Evolutionary conservation across 2,329 filamentous ascomycete genomes (phyloP).

Genomic region (Claviceps humidiphila): DNA sequence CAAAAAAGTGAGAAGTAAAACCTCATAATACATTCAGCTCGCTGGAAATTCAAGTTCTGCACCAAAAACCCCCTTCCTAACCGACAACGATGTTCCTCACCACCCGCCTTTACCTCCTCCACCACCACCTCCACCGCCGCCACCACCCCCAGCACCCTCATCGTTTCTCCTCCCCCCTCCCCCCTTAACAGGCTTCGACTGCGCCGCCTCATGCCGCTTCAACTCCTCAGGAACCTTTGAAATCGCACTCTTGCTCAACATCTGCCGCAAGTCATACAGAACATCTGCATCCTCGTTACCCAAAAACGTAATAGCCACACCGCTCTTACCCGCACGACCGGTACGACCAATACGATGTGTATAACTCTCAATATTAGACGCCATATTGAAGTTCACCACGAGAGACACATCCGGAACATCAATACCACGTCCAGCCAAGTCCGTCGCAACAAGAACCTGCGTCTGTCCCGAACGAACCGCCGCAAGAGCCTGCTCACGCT

Average conservation of each 20-base stretch:
- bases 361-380: slow-evolving; percentile 81
- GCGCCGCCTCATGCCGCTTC: slow-evolving; percentile 78
- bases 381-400: slow-evolving; percentile 99
- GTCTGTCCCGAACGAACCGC: slow-evolving; percentile 70
- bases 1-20: not conserved
- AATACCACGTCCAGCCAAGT: slow-evolving; percentile 92
- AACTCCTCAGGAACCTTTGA: slow-evolving; percentile 86
- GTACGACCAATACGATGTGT: slow-evolving; percentile 95
- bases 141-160: slow-evolving; percentile 9
- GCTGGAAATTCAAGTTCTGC: not conserved
- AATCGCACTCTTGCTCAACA: slow-evolving; percentile 81
- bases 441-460: slow-evolving; percentile 87
- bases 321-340: slow-evolving; percentile 91
- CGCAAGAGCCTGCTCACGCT: slow-evolving; percentile 82
- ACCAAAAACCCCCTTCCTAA: not conserved
- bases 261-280: slow-evolving; percentile 90
- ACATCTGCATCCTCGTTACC: slow-evolving; percentile 82
- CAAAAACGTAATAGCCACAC: slow-evolving; percentile 91
- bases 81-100: not conserved
- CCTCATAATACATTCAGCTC: not conserved
- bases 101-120: slow-evolving; percentile 2
- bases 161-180: slow-evolving; percentile 20
- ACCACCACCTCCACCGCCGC: slow-evolving; percentile 11
- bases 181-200: slow-evolving; percentile 53
- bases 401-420: slow-evolving; percentile 89